Evolutionary conservation across 2,329 filamentous ascomycete species (phyloP).

Genomic region (Pseudogymnoascus sp.): DNA sequence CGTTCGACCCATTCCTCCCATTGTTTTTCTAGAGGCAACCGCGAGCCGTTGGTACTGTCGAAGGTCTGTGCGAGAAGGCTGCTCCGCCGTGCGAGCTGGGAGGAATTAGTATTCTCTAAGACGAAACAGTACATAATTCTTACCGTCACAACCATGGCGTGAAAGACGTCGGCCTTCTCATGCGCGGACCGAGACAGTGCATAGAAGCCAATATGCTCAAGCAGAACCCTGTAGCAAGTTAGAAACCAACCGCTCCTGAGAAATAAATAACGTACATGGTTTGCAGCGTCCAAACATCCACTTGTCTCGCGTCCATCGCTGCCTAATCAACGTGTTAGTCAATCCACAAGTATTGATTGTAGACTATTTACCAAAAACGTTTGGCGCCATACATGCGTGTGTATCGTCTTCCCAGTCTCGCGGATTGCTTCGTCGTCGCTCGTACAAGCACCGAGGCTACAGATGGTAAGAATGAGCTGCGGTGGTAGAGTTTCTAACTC

Average conservation of each 20-base stretch:
- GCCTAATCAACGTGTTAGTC: neutral
- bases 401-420: conserved; percentile 7
- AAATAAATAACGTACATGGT: conserved; percentile 13
- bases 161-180: conserved; percentile 20
- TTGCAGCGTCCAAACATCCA: conserved; percentile 19
- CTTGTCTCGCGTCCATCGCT: conserved; percentile 11
- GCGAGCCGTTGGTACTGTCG: conserved; percentile 12
- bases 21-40: conserved; percentile 17
- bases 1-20: conserved; percentile 20
- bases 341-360: neutral
- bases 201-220: conserved; percentile 20
- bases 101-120: neutral
- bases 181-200: conserved; percentile 17
- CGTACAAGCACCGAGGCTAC: conserved; percentile 15
- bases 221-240: conserved; percentile 13
- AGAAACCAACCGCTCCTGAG: neutral
- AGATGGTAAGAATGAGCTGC: conserved; percentile 16
- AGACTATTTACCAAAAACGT: neutral
- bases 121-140: neutral
- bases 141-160: conserved; percentile 20
- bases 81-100: conserved; percentile 15
- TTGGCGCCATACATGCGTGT: conserved; percentile 9
- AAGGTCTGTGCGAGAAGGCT: conserved; percentile 17
- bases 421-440: conserved; percentile 9
- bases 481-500: conserved; percentile 12